Evolutionary conservation across 495 filamentous ascomycete species (phyloP), one percentile per base, ranked within the genome.

Genomic region (Xylaria acuta): DNA sequence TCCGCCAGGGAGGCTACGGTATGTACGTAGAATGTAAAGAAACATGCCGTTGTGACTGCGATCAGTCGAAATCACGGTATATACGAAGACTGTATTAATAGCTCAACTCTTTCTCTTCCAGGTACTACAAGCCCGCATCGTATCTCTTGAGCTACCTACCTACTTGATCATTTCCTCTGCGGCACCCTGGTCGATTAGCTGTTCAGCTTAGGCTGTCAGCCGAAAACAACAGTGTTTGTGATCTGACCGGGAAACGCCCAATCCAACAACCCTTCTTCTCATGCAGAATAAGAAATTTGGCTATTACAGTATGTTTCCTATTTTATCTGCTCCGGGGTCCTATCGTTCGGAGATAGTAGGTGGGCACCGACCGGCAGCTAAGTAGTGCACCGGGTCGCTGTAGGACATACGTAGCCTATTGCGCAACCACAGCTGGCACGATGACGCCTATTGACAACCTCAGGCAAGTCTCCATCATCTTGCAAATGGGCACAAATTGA

Each of bases 131-230:
- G 18, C 25, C 22, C 25, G 40, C 40, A 47, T 65, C 49, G 41
- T 60, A 60, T 60, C n/a, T 36, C n/a, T 60, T 41, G 32, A 43
- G 32, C 65, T 9, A 41, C 49, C 7, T 30, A 22, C 9, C 25
- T 1, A 9, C n/a, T n/a, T 51, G 1, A 40, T 40, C 38, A 58
- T 16, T 3, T 43, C 11, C 65, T 56, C 11, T 56, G 49, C 22
- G 38, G 32, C 49, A 27, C 32, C 64, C 65, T 56, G 12, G 65
- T 67, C 49, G 2, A 67, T 56, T 56, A 27, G 22, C 22, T 56
- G n/a, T 67, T 67, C 65, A 67, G 65, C 65, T 67, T 67, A 56
- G n/a, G n/a, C 47, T 40, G 65, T 56, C 49, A 49, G 65, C 65
- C 47, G 49, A 54, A 56, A 30, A 54, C 7, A 56, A 16, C 36